Evolutionary conservation across 805 yeast species (phyloP), one percentile per base, ranked within the genome.

Genomic region (Candida orba): DNA sequence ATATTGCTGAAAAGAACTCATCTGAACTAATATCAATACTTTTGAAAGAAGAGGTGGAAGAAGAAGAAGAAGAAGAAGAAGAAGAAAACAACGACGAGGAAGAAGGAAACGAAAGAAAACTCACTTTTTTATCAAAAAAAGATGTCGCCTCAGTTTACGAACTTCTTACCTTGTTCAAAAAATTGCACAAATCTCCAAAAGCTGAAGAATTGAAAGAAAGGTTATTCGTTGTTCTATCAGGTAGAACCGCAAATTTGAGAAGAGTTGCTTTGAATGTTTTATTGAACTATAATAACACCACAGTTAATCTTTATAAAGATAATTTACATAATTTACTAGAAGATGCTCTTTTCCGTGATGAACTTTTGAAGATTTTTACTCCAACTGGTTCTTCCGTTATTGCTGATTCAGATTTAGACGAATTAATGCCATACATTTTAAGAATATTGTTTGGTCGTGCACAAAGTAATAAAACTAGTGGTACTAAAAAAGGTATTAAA

Each of bases 381-480:
- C 70, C 69, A 33, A 67, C 72, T 18, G 78, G 73, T 6, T 73
- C 78, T 8, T 69, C 65, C 4, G 62, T 71, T 2, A 70, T 89
- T 42, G 87, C 84, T 49, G 71, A 68, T 8, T 68, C 68, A 4
- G 97, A 93, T 57, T 66, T 73, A 14, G 66, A 60, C 2, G 60
- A 49, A 2, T 71, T 91, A 3, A 76, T 88, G 75, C 93, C 95
- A 1, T 56, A 85, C 27, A 72, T 89, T 4, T 58, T 89, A 39
- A 67, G 96, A 51, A 81, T 93, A 23, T 66, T 93, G 18, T 91
- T 82, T 62, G 98, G 98, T 8, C 73, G 95, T 45, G 87, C 89
- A 8, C 95, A 87, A 62, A 73, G 81, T 1, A 71, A 80, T 34
- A 74, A 70, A 43, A 67, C 76, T 2, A 81, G 84, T 59, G 88